Base-by-base conservation (phyloP, 441 rosid genomes). In the Metrosideros polymorpha region DNA sequence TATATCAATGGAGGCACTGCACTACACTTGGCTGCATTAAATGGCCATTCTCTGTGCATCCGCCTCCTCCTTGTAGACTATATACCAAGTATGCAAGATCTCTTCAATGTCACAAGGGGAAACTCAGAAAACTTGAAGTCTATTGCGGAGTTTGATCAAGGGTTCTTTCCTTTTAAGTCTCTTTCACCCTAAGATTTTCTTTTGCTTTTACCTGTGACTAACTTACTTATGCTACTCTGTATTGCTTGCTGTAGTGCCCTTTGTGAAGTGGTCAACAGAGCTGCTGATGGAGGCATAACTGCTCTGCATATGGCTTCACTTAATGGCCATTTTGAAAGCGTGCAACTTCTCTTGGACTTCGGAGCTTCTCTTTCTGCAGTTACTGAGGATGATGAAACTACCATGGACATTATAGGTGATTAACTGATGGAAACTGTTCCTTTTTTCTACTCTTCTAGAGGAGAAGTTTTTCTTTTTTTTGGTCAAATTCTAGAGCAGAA, bases 1-100 rank as follows among this genome's bases (percentile, higher is more conserved):
- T 96, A 94, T 90, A 89, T 95, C 61, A 97, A 97, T 85, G 99
- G 98, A 47, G 99, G 98, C 51, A 96, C 98, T 87, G 99, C 99
- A 76, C 93, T 97, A 13, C 99, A 95, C 88, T 92, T 97, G 84
- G 97, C 98, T 84, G 96, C 99, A 86, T 85, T 96, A 88, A 95
- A 97, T 89, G 99, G 99, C 85, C 98, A 97, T 75, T 88, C 96
- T 85, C 90, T 93, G 86, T 95, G 99, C 89, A 92, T 96, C 82
- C 93, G 99, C 90, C 94, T 97, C 53, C 92, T 96, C 75, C 96
- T 95, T 85, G 94, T 96, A 0, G 98, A 98, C 90, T 94, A 91
- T 55, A 91, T 96, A 79, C 98, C 98, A 52, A 95, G 98, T 87
- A 83, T 90, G 10, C 91, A 93, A 22, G 89, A 92, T 89, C 90